Conservation (phyloP, 2,329 filamentous ascomycete species). For the Colletotrichum sp. region DNA sequence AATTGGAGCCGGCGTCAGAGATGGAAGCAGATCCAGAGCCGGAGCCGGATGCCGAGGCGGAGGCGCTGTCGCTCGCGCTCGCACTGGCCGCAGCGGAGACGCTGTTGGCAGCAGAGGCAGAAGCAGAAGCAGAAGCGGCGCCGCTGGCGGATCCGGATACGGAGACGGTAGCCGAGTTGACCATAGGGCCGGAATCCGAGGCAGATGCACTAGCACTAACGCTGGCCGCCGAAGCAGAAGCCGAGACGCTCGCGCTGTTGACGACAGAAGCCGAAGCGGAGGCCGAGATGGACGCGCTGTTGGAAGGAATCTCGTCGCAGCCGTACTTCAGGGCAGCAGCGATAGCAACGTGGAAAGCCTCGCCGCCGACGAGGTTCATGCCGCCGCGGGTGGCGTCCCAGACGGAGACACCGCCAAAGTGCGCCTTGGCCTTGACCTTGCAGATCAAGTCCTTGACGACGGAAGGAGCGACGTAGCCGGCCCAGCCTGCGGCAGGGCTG, state of each 20-base stretch:
- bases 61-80: neutral
- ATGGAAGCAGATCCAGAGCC: no score
- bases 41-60: neutral
- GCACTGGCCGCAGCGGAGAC: neutral
- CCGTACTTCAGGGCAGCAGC: slow-evolving; percentile 42
- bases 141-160: neutral
- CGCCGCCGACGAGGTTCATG: slow-evolving; percentile 34
- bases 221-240: neutral
- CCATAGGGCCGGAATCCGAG: neutral
- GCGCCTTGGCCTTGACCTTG: slow-evolving; percentile 35
- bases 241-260: slow-evolving; percentile 11
- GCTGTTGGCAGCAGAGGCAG: neutral
- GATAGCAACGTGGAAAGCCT: slow-evolving; percentile 41
- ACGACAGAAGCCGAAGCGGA: slow-evolving; percentile 6
- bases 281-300: slow-evolving; percentile 24
- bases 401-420: slow-evolving; percentile 52
- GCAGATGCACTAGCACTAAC: neutral
- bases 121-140: neutral
- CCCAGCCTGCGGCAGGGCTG: slow-evolving; percentile 27
- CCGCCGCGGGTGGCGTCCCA: slow-evolving; percentile 47
- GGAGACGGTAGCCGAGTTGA: neutral
- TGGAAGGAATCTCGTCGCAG: slow-evolving; percentile 33
- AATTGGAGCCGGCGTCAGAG: neutral
- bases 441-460: slow-evolving; percentile 43
- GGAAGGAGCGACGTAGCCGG: slow-evolving; percentile 39